Evolutionary conservation across 1,284 basidiomycete genomes (phyloP).

Genomic region (Ceratobasidium sp.): DNA sequence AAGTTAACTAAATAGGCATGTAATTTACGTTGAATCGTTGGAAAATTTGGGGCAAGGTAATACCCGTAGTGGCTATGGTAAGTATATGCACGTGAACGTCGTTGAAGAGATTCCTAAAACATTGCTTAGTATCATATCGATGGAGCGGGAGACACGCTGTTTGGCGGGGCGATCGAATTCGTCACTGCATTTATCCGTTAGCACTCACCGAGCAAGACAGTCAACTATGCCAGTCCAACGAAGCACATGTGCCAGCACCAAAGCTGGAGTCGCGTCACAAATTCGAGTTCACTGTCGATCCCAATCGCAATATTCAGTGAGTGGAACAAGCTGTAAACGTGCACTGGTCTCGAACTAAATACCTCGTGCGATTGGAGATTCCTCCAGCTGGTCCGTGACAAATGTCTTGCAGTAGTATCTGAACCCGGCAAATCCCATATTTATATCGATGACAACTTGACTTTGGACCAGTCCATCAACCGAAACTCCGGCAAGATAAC

Average conservation of each 20-base stretch:
- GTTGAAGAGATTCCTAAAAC: neutral
- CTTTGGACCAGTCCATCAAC: conserved; percentile 23
- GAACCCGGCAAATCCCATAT: conserved; percentile 17
- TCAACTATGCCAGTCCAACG: conserved; percentile 39
- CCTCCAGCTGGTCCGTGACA: conserved; percentile 29
- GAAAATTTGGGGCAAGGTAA: neutral
- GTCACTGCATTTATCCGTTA: conserved; percentile 39
- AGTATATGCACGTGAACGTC: neutral
- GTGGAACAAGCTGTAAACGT: neutral
- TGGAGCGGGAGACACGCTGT: conserved; percentile 20
- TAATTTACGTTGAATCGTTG: neutral
- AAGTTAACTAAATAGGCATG: neutral
- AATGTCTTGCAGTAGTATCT: conserved; percentile 33
- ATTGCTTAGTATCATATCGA: neutral
- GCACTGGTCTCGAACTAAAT: neutral
- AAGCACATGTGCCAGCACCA: conserved; percentile 35
- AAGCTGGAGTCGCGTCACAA: conserved; percentile 25
- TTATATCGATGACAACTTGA: conserved; percentile 36
- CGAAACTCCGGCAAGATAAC: neutral
- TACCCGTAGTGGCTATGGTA: neutral
- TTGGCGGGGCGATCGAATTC: conserved; percentile 5
- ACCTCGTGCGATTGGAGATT: conserved; percentile 15
- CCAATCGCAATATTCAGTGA: conserved; percentile 19
- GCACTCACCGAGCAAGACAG: conserved; percentile 47
- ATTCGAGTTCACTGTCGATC: conserved; percentile 24